Percentiles rank a stretch among this genome's conserved stretches.
Conservation (phyloP, 176 grass and related monocot genomes). For the Oryza glumipatula region DNA sequence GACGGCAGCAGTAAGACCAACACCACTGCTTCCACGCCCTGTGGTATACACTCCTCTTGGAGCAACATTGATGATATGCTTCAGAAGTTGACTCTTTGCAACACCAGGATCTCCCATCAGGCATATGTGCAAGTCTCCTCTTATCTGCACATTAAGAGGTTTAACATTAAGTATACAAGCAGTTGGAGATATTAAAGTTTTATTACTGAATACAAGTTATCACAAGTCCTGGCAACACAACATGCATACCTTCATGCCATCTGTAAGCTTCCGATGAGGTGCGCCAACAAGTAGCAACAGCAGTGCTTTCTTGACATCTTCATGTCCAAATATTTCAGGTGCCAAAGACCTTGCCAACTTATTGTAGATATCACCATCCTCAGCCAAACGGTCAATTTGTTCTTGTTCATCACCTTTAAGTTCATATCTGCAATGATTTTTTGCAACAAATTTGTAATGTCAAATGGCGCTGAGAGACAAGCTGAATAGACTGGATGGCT, state of each 20-base stretch:
- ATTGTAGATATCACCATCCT: slow-evolving; percentile 97
- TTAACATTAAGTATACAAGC: neutral
- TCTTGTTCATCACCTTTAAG: slow-evolving; percentile 97
- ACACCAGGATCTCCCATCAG: slow-evolving; percentile 99
- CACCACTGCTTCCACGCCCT: slow-evolving; percentile 93
- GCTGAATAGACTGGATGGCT: neutral
- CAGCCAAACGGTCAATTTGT: slow-evolving; percentile 82
- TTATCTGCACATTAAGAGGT: slow-evolving; percentile 59
- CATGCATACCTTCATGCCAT: slow-evolving; percentile 94
- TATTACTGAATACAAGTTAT: neutral
- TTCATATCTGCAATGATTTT: slow-evolving; percentile 72
- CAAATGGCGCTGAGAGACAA: slow-evolving; percentile 26
- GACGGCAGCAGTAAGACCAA: slow-evolving; percentile 96
- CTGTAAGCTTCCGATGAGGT: slow-evolving; percentile 87
- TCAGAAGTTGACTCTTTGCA: slow-evolving; percentile 97
- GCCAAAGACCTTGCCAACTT: slow-evolving; percentile 88
- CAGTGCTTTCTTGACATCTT: slow-evolving; percentile 97
- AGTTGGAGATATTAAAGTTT: neutral
- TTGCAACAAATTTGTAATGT: slow-evolving; percentile 5
- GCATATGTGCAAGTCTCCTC: slow-evolving; percentile 97
- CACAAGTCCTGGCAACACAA: slow-evolving; percentile 15
- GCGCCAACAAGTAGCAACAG: slow-evolving; percentile 91
- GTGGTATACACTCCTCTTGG: slow-evolving; percentile 99
- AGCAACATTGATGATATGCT: slow-evolving; percentile 99
- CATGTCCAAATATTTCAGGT: slow-evolving; percentile 99